A percentile compares a stretch with the other conserved stretches of the same genome.
These are phyloP conservation scores for Clarireedia homoeocarpa DNA, from an alignment of 2,329 filamentous ascomycete genomes.

Conservation along the genomic window DNA sequence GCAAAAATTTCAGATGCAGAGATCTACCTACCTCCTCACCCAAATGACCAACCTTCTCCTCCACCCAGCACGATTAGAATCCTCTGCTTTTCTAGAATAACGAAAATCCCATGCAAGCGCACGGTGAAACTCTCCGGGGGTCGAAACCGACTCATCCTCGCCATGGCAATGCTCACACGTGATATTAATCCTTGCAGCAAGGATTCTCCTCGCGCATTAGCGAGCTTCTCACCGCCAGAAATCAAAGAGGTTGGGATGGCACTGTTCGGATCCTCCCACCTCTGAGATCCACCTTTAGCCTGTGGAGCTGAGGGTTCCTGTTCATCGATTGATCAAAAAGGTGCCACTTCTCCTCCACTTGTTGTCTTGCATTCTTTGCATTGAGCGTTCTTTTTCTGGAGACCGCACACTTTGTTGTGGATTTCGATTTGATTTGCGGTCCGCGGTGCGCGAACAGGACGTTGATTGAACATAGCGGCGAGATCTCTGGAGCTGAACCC, in stretches of 20 bases:
- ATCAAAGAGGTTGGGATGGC: conserved; percentile 4
- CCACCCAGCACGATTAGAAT: too few relatives aligned
- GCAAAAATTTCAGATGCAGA: too few relatives aligned
- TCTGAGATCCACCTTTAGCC: neutral
- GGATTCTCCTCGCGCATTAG: neutral
- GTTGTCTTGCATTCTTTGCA: conserved; percentile 6
- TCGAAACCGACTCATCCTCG: too few relatives aligned
- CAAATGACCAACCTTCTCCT: too few relatives aligned
- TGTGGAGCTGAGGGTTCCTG: neutral
- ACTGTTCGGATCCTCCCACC: neutral
- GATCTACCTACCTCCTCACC: too few relatives aligned
- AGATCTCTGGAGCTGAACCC: neutral
- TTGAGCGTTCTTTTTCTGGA: neutral
- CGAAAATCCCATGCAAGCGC: too few relatives aligned
- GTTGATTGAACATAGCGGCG: conserved; percentile 7
- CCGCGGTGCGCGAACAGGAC: neutral
- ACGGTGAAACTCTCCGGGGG: too few relatives aligned
- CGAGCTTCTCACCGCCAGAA: conserved; percentile 6
- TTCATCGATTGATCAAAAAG: neutral
- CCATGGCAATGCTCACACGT: neutral
- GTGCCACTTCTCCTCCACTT: neutral
- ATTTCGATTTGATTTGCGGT: neutral
- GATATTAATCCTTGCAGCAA: neutral
- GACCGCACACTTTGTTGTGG: neutral
- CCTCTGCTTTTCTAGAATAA: too few relatives aligned